A percentile compares a stretch with the other conserved stretches of the same genome.
Evolutionary conservation across 768 basidiomycete species (phyloP).

Genomic region (Xerocomus brunneocitrinus): DNA sequence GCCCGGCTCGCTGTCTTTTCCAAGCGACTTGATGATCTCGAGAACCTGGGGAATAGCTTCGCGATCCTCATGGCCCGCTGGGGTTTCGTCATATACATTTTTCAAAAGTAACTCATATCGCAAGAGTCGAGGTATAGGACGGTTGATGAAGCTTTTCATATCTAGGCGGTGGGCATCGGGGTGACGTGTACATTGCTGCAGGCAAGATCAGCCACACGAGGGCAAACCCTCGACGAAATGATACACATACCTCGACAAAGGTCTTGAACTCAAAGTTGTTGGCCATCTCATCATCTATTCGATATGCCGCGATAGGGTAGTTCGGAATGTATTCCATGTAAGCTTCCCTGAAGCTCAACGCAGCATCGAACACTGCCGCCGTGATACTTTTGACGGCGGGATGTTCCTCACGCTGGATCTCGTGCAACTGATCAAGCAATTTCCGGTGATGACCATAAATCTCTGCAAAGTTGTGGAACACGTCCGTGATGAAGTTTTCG

Average conservation of each 20-base stretch:
- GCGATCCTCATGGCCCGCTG: constrained; percentile 71
- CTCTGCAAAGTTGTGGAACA: constrained; percentile 84
- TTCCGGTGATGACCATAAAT: constrained; percentile 69
- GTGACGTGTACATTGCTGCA: constrained; percentile 51
- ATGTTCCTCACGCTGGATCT: constrained; percentile 85
- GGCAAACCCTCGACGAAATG: not conserved
- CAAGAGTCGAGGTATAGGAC: constrained; percentile 84
- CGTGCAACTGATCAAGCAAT: constrained; percentile 76
- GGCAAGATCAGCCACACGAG: constrained; percentile 1
- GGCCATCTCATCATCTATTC: constrained; percentile 84
- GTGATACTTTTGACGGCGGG: constrained; percentile 76
- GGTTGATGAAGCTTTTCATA: constrained; percentile 90
- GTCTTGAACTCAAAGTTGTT: constrained; percentile 75
- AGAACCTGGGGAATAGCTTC: constrained; percentile 81
- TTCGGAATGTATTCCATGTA: constrained; percentile 94
- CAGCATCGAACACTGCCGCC: constrained; percentile 81
- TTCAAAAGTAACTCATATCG: constrained; percentile 86
- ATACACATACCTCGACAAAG: constrained; percentile 67
- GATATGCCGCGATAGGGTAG: constrained; percentile 85
- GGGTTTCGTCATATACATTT: constrained; percentile 72
- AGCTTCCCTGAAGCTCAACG: constrained; percentile 86
- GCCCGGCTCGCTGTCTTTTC: constrained; percentile 84
- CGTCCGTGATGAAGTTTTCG: constrained; percentile 75
- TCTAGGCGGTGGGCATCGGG: constrained; percentile 78
- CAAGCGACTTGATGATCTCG: constrained; percentile 80